Conservation (phyloP, 768 basidiomycete genomes). For the Trametes elegans region DNA sequence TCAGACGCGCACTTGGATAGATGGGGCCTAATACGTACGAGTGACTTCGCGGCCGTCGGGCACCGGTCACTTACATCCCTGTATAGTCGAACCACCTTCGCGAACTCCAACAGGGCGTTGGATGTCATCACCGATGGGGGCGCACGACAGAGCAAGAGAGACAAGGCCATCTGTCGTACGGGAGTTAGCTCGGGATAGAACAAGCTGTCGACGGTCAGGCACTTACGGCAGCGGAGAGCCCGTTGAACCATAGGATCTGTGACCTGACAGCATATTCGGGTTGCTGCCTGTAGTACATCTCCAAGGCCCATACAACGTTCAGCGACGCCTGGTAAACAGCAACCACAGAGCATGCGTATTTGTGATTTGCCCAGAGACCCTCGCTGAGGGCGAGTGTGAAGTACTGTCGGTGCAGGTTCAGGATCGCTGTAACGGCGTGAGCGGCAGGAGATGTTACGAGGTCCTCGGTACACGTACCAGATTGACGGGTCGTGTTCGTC, state of each 20-base stretch:
- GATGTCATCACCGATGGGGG: slow-evolving; percentile 57
- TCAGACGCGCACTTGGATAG: too few species aligned
- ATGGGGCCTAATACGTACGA: slow-evolving; percentile 39
- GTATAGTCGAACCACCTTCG: slow-evolving; percentile 57
- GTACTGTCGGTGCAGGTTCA: slow-evolving; percentile 66
- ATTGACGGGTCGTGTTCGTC: slow-evolving; percentile 46
- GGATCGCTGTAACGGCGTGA: slow-evolving; percentile 43
- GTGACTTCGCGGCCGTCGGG: slow-evolving; percentile 56
- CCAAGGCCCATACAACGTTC: slow-evolving; percentile 55
- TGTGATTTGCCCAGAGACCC: slow-evolving; percentile 56
- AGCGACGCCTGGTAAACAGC: slow-evolving; percentile 64
- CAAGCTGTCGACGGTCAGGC: background rate
- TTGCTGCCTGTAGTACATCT: slow-evolving; percentile 54
- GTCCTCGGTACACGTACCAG: slow-evolving; percentile 42
- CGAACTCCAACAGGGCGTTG: slow-evolving; percentile 60
- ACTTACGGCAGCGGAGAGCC: slow-evolving; percentile 69
- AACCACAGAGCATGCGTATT: slow-evolving; percentile 66
- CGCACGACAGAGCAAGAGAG: slow-evolving; percentile 60
- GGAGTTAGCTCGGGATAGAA: background rate
- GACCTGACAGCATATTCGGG: slow-evolving; percentile 62
- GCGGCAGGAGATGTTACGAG: background rate
- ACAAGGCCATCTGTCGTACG: slow-evolving; percentile 50
- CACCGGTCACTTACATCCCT: slow-evolving; percentile 54
- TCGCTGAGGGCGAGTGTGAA: slow-evolving; percentile 67
- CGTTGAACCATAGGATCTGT: slow-evolving; percentile 73